Base-by-base conservation (phyloP, 2,329 filamentous ascomycete species). In the Xylariales sp. region DNA sequence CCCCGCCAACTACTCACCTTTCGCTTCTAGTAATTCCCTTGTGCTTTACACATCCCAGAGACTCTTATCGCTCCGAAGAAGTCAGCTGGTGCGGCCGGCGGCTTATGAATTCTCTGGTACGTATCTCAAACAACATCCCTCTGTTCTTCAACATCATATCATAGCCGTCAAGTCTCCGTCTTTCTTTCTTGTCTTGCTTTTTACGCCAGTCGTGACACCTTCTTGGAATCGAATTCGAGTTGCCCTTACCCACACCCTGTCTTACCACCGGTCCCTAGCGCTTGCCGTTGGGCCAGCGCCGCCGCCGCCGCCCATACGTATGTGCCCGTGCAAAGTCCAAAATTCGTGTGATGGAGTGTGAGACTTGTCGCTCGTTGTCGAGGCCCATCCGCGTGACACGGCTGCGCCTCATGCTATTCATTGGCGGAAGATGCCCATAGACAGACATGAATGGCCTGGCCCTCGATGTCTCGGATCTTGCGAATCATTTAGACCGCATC, bases 311-410 rank as follows among this genome's bases (percentile, higher is more conserved):
- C 7, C 28, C 38, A 10, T 20, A 14, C 25, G 25, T 19, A 33
- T 39, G 31, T 40, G 38, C 33, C 38, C n/a, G n/a, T n/a, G n/a
- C n/a, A n/a, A n/a, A 33, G 18, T 22, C 36, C n/a, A 29, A 27
- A 31, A 10, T 18, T 40, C 25, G 38, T 32, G 28, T 40, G 38
- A 40, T 32, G 31, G 25, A 14, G 38, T 33, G 20, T 18, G 38
- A 40, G 38, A 40, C 38, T 40, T 31, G 38, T 32, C 31, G 11
- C 14, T 33, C 19, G 31, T 33, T 24, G 31, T 18, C 29, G 22
- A 40, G 29, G 25, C 38, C 28, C 31, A 34, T 33, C 21, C 33
- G 29, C 38, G 28, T 40, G 28, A 40, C 38, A 40, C 28, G 31
- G 8, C n/a, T n/a, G n/a, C 28, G 38, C 21, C 18, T 31, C 19